These are phyloP conservation scores for Fusarium compactum DNA, from an alignment of 2,329 filamentous ascomycete species.

Conservation along the genomic window DNA sequence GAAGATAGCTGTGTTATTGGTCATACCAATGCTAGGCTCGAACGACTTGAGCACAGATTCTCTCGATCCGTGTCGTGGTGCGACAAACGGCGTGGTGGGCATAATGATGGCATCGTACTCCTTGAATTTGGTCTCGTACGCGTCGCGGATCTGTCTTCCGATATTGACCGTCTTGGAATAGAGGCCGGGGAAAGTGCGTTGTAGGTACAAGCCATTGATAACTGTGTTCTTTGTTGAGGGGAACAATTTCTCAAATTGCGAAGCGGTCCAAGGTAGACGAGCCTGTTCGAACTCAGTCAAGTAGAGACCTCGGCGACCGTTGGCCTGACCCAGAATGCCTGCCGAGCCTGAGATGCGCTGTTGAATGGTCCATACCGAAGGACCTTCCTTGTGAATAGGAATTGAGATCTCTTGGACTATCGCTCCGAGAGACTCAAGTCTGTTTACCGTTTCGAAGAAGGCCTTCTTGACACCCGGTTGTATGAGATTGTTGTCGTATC, in stretches of 20 bases:
- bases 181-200: slow-evolving; percentile 57
- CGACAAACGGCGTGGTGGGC: slow-evolving; percentile 62
- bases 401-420: slow-evolving; percentile 63
- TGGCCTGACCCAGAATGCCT: slow-evolving; percentile 57
- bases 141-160: slow-evolving; percentile 59
- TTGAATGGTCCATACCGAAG: slow-evolving; percentile 64
- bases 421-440: slow-evolving; percentile 61
- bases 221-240: slow-evolving; percentile 67
- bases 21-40: slow-evolving; percentile 64
- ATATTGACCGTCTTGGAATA: slow-evolving; percentile 64
- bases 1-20: slow-evolving; percentile 68
- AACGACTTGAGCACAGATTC: slow-evolving; percentile 60
- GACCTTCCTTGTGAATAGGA: slow-evolving; percentile 60
- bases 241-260: slow-evolving; percentile 64
- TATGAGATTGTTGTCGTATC: slow-evolving; percentile 55
- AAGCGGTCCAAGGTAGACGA: slow-evolving; percentile 59
- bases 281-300: slow-evolving; percentile 64
- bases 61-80: slow-evolving; percentile 56
- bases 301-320: slow-evolving; percentile 61
- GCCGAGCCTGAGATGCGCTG: slow-evolving; percentile 58
- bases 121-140: slow-evolving; percentile 57
- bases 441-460: slow-evolving; percentile 57
- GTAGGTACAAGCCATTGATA: slow-evolving; percentile 63
- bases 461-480: slow-evolving; percentile 55
- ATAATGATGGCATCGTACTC: slow-evolving; percentile 61